phyloP scores from a whole-genome alignment of 2,329 filamentous ascomycete species.

The Aureobasidium sp. region DNA sequence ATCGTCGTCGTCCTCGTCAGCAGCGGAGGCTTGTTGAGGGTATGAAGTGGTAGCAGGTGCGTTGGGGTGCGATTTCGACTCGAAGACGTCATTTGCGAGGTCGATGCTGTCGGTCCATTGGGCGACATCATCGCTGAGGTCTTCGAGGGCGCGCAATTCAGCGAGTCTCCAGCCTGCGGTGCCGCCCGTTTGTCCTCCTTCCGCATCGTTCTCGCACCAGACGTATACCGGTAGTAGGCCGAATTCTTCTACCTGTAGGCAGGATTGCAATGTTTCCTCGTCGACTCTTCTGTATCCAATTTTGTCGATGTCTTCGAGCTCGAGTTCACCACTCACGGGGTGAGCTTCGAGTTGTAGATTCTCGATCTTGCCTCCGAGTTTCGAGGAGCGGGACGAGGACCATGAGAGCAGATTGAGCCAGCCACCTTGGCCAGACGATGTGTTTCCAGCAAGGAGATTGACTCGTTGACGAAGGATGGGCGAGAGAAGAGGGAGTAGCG shows the following conservation, averaged over 20 bases:
- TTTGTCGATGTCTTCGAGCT: slow-evolving; percentile 60
- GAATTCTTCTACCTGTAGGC: slow-evolving; percentile 56
- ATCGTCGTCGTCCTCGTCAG: slow-evolving; percentile 51
- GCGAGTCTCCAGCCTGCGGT: slow-evolving; percentile 63
- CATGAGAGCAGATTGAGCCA: slow-evolving; percentile 72
- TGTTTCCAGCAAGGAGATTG: slow-evolving; percentile 48
- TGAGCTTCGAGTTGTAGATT: slow-evolving; percentile 67
- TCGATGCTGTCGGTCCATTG: slow-evolving; percentile 51
- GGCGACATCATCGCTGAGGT: slow-evolving; percentile 46
- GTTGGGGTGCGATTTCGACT: slow-evolving; percentile 30
- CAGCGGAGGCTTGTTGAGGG: background rate
- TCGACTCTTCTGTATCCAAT: slow-evolving; percentile 63
- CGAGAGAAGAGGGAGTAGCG: slow-evolving; percentile 53
- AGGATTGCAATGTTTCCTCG: slow-evolving; percentile 64
- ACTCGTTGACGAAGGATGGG: slow-evolving; percentile 58
- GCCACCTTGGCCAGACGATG: slow-evolving; percentile 40
- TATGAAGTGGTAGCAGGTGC: background rate
- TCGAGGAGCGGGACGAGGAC: slow-evolving; percentile 50
- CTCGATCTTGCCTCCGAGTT: slow-evolving; percentile 55
- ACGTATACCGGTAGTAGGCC: slow-evolving; percentile 59
- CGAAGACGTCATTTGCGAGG: slow-evolving; percentile 47
- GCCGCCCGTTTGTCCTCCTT: slow-evolving; percentile 41
- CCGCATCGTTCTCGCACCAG: slow-evolving; percentile 60
- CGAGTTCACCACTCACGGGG: slow-evolving; percentile 71
- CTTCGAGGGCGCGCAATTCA: slow-evolving; percentile 56